Evolutionary conservation across 1,284 basidiomycete species (phyloP).

Genomic region (Ustilago cynodontis): DNA sequence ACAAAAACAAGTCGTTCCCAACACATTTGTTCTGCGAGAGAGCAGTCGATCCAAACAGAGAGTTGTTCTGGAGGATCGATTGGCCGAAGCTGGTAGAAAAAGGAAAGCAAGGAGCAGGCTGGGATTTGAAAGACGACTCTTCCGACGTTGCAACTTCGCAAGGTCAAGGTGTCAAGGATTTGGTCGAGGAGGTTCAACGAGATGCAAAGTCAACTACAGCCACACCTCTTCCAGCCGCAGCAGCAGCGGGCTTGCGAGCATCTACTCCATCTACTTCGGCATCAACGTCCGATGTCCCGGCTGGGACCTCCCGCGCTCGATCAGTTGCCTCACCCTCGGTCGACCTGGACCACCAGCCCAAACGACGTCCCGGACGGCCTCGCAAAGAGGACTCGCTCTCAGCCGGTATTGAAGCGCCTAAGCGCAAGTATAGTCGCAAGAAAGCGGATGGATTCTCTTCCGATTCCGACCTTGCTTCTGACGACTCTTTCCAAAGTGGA

Average conservation of each 20-base stretch:
- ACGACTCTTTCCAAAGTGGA: constrained; percentile 49
- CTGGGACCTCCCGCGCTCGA: constrained; percentile 15
- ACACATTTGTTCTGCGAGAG: constrained; percentile 52
- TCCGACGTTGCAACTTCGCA: constrained; percentile 38
- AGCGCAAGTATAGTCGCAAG: constrained; percentile 28
- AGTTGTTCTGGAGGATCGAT: constrained; percentile 55
- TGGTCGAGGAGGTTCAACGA: constrained; percentile 43
- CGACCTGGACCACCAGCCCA: constrained; percentile 29
- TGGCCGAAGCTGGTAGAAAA: constrained; percentile 45
- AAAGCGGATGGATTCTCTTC: constrained; percentile 33
- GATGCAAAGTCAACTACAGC: neutral
- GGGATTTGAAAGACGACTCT: constrained; percentile 53
- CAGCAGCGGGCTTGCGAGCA: constrained; percentile 10
- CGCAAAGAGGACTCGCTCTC: constrained; percentile 46
- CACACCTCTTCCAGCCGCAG: neutral
- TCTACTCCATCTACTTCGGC: constrained; percentile 25
- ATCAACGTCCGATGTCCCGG: constrained; percentile 12
- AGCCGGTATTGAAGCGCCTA: constrained; percentile 32
- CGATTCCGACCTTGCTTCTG: constrained; percentile 46
- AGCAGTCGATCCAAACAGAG: constrained; percentile 53
- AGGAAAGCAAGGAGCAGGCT: constrained; percentile 39
- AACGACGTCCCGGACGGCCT: constrained; percentile 40
- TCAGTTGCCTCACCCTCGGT: constrained; percentile 17
- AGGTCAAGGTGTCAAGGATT: constrained; percentile 51
- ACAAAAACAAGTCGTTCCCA: constrained; percentile 50